Evolutionary conservation across 306 rosid species (phyloP).

Genomic region (Senna tora): DNA sequence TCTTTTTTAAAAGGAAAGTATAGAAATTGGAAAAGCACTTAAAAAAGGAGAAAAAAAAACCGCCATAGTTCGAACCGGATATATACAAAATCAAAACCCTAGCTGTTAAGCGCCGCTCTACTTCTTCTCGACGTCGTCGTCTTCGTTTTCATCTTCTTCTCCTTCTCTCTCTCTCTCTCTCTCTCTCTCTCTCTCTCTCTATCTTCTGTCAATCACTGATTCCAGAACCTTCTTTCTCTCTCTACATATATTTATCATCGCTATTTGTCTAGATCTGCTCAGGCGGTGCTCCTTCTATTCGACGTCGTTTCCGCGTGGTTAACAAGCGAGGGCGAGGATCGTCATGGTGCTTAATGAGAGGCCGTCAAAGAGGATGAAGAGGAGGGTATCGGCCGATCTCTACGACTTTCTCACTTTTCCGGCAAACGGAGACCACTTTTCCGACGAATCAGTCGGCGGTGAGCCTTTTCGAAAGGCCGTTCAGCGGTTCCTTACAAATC

Average conservation of each 20-base stretch:
- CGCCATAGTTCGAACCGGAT: conserved; percentile 30
- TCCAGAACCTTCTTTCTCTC: not conserved
- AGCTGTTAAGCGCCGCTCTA: conserved; percentile 27
- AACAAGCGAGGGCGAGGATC: not conserved
- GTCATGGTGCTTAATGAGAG: conserved; percentile 81
- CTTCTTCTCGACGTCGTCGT: conserved; percentile 26
- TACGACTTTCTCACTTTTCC: conserved; percentile 62
- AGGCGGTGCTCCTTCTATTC: not conserved
- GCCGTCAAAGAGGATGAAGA: conserved; percentile 78
- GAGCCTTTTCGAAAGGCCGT: conserved; percentile 63
- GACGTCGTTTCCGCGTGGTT: not conserved
- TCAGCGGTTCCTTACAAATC: conserved; percentile 58
- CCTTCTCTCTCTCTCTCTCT: too few species aligned
- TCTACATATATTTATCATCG: not conserved
- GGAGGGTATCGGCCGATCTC: conserved; percentile 74
- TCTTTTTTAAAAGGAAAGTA: not conserved
- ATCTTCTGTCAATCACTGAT: too few species aligned
- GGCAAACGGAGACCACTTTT: not conserved
- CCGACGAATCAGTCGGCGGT: not conserved
- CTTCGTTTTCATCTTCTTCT: not conserved
- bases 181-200: too few species aligned
- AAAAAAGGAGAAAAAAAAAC: conserved; percentile 4
- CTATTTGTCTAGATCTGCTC: not conserved
- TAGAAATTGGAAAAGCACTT: conserved; percentile 24
- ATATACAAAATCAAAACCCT: conserved; percentile 41